phyloP scores from a whole-genome alignment of 2,329 filamentous ascomycete genomes.

The Colletotrichum godetiae region DNA sequence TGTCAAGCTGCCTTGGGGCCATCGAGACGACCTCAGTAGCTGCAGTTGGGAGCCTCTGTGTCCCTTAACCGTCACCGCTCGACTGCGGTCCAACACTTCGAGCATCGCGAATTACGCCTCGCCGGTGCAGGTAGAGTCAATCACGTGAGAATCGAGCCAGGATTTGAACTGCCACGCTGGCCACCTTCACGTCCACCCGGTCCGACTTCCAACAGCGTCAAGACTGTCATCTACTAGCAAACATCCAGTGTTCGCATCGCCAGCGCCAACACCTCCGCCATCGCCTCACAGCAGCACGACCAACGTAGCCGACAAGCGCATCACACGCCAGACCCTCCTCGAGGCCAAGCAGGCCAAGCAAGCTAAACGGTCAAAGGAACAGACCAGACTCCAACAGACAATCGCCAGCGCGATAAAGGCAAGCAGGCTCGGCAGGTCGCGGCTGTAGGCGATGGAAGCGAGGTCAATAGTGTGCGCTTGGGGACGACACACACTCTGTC shows the following conservation, averaged over 20 bases:
- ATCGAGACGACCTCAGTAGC: background rate
- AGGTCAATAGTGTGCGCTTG: background rate
- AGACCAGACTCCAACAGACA: background rate
- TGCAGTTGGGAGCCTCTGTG: background rate
- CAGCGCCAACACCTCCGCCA: background rate
- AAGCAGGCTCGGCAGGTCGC: background rate
- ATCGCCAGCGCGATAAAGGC: background rate
- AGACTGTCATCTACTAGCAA: background rate
- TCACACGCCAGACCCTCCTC: background rate
- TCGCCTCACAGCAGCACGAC: background rate
- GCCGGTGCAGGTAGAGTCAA: background rate
- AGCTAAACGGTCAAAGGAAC: background rate
- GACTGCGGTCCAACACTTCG: background rate
- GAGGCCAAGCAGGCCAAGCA: background rate
- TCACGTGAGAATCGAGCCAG: background rate
- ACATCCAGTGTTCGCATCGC: background rate
- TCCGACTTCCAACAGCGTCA: background rate
- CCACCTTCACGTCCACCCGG: background rate
- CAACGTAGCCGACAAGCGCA: slow-evolving; percentile 7
- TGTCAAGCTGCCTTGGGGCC: background rate
- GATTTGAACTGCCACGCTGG: background rate
- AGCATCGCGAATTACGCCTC: background rate
- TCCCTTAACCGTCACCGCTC: background rate
- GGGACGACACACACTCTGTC: background rate
- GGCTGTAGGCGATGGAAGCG: background rate